Evolutionary conservation across 441 rosid genomes (phyloP).

Genomic region (Populus tomentosa): DNA sequence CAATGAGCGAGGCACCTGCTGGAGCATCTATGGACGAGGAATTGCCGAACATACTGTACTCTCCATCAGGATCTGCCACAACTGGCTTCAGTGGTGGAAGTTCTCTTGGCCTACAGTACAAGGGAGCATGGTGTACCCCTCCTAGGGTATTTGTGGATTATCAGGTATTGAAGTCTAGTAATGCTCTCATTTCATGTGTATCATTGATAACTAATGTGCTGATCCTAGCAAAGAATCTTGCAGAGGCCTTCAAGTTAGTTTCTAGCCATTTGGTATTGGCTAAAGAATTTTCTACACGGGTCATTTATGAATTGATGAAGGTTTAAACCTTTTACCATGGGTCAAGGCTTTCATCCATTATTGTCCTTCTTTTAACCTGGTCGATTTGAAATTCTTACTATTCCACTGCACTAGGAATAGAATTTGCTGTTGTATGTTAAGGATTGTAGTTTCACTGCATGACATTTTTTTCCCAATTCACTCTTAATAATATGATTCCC

Average conservation of each 20-base stretch:
- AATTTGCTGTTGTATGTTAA: not conserved
- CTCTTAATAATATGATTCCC: not conserved
- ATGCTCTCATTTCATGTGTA: not conserved
- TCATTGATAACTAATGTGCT: not conserved
- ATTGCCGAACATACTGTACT: constrained; percentile 55
- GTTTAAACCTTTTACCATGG: not conserved
- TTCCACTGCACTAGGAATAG: not conserved
- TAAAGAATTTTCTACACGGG: not conserved
- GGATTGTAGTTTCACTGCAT: not conserved
- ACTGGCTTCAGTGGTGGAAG: constrained; percentile 93
- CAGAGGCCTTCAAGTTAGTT: not conserved
- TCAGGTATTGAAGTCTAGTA: constrained; percentile 46
- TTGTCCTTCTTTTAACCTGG: constrained; percentile 39
- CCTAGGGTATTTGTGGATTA: constrained; percentile 94
- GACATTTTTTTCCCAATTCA: not conserved
- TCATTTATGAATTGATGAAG: not conserved
- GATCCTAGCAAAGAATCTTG: not conserved
- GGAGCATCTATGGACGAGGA: constrained; percentile 64
- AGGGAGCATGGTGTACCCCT: constrained; percentile 93
- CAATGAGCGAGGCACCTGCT: constrained; percentile 75
- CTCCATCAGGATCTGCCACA: constrained; percentile 83
- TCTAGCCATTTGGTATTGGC: not conserved
- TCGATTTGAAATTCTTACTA: not conserved
- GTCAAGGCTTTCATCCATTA: not conserved
- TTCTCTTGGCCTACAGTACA: constrained; percentile 90